Evolutionary conservation across 2,329 filamentous ascomycete species (phyloP).

Genomic region (Talaromyces verruculosus): DNA sequence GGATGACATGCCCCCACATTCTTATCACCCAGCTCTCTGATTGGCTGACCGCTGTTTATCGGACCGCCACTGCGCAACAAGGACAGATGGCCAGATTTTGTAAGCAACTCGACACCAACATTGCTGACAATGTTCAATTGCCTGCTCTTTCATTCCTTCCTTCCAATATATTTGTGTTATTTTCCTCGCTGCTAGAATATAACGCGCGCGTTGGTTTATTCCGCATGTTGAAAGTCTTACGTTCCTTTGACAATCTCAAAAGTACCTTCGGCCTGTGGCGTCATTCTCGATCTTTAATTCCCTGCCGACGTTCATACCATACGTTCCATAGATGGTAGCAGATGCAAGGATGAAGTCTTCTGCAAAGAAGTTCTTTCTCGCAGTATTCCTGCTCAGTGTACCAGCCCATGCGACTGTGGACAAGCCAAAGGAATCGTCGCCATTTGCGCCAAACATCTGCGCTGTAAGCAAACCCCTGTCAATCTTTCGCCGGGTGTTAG

Average conservation of each 20-base stretch:
- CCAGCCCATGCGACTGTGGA: conserved; percentile 49
- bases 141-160: not conserved
- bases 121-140: not conserved
- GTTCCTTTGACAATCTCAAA: not conserved
- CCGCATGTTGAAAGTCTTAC: not conserved
- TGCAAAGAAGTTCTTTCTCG: conserved; percentile 60
- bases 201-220: not conserved
- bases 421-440: conserved; percentile 37
- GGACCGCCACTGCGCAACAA: conserved; percentile 15
- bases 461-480: conserved; percentile 49
- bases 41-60: conserved; percentile 5
- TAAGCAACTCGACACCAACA: conserved; percentile 4
- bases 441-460: conserved; percentile 50
- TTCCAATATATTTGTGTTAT: not conserved
- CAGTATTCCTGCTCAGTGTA: conserved; percentile 59
- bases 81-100: conserved; percentile 18
- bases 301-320: not conserved
- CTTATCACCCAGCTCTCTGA: not conserved
- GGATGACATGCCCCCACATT: not conserved
- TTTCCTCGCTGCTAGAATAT: too few relatives aligned
- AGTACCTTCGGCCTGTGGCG: not conserved
- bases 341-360: conserved; percentile 51
- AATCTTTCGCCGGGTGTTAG: not conserved
- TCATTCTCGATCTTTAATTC: conserved; percentile 7
- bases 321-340: not conserved